Percentiles rank a stretch among this genome's conserved stretches.
Evolutionary conservation across 23 red algal species (phyloP).

Genomic region (Chondrus crispus): DNA sequence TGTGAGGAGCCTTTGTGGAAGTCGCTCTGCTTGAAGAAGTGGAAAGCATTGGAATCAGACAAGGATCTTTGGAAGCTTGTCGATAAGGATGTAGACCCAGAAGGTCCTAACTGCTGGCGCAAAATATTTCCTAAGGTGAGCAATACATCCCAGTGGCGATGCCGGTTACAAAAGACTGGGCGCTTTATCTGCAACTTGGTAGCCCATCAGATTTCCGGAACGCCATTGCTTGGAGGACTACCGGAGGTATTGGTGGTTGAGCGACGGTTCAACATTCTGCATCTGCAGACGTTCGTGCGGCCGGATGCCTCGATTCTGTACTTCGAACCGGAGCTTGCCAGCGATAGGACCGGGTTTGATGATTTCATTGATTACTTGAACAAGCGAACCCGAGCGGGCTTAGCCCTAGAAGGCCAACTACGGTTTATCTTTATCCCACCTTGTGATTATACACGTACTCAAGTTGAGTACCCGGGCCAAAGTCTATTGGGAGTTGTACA

Average conservation of each 20-base stretch:
- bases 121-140: conserved; percentile 80
- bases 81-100: conserved; percentile 44
- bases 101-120: conserved; percentile 55
- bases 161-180: conserved; percentile 97
- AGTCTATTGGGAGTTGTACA: conserved; percentile 94
- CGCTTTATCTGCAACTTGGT: conserved; percentile 95
- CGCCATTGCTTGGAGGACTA: conserved; percentile 58
- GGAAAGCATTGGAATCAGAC: conserved; percentile 86
- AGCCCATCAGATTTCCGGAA: conserved; percentile 93
- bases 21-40: conserved; percentile 55
- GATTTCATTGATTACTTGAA: conserved; percentile 98
- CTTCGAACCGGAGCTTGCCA: conserved; percentile 89
- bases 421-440: conserved; percentile 99
- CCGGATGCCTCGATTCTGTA: conserved; percentile 92
- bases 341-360: conserved; percentile 75
- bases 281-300: conserved; percentile 94
- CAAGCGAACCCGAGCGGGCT: conserved; percentile 84
- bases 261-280: conserved; percentile 92
- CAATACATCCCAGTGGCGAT: conserved; percentile 57
- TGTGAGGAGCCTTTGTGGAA: conserved; percentile 91
- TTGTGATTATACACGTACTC: conserved; percentile 79
- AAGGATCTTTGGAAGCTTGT: conserved; percentile 74
- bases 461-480: conserved; percentile 70
- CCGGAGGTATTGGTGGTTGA: conserved; percentile 87
- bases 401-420: conserved; percentile 89